A percentile compares a stretch with the other conserved stretches of the same genome.
These are phyloP conservation scores for Trichoderma endophyticum DNA, from an alignment of 2,329 filamentous ascomycete species.

Conservation along the genomic window DNA sequence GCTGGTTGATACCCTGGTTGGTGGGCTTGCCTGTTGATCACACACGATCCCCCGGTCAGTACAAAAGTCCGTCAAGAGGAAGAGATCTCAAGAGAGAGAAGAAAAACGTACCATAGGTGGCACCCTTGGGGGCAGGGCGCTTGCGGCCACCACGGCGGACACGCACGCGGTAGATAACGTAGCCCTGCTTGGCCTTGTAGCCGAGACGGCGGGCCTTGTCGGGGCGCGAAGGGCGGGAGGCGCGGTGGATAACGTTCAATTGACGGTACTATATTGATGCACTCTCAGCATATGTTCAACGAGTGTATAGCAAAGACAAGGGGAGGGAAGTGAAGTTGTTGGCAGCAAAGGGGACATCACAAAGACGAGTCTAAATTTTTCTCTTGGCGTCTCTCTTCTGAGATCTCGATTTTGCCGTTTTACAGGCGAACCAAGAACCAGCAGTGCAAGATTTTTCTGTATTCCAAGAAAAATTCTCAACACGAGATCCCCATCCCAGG, in stretches of 20 bases:
- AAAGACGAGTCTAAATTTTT: not conserved
- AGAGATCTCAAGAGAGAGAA: not conserved
- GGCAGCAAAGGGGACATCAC: not conserved
- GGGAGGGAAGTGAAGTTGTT: constrained; percentile 20
- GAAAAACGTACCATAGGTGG: constrained; percentile 81
- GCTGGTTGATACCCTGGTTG: constrained; percentile 99
- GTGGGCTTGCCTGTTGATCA: constrained; percentile 84
- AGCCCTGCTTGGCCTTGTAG: constrained; percentile 99
- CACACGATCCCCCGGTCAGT: not conserved
- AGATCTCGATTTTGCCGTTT: not conserved
- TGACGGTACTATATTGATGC: constrained; percentile 99
- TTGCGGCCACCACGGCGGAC: constrained; percentile 99
- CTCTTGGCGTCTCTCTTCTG: not conserved
- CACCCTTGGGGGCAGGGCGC: constrained; percentile 93
- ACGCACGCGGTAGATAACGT: constrained; percentile 99
- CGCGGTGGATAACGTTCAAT: constrained; percentile 99
- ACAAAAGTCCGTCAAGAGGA: not conserved
- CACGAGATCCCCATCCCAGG: not conserved
- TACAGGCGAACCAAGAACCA: not conserved
- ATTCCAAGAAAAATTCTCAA: not conserved
- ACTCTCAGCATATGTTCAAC: constrained; percentile 99
- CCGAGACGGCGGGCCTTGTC: constrained; percentile 99
- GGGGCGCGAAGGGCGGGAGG: constrained; percentile 94
- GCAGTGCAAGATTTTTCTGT: not conserved
- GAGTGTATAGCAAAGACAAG: constrained; percentile 79